Conservation (phyloP, 352 stramenopile species). For the Peronospora belbahrii region DNA sequence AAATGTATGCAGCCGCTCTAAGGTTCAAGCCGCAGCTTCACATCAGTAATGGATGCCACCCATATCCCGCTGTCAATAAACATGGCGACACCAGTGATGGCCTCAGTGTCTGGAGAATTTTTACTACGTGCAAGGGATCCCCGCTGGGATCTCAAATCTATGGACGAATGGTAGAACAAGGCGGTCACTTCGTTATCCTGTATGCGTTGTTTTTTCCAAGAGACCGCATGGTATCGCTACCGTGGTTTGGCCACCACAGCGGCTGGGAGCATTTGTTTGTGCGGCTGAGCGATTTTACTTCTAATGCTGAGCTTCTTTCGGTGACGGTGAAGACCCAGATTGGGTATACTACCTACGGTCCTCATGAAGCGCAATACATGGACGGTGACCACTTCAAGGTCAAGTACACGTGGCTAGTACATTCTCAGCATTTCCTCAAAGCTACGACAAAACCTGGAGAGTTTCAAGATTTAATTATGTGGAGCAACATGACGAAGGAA, state of each 20-base stretch:
- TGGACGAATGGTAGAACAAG: not conserved
- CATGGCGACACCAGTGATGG: not conserved
- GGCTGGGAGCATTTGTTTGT: too few relatives aligned
- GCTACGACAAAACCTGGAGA: conserved; percentile 3
- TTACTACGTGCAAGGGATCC: not conserved
- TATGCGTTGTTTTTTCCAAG: conserved; percentile 6
- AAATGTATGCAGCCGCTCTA: too few relatives aligned
- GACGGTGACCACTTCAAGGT: conserved; percentile 1
- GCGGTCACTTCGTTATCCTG: not conserved
- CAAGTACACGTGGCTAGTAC: conserved; percentile 3
- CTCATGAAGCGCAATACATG: not conserved
- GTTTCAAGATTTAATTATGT: conserved; percentile 14
- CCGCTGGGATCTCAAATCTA: not conserved
- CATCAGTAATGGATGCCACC: not conserved
- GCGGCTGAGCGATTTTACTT: not conserved
- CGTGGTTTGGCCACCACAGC: too few relatives aligned
- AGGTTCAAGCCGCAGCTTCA: not conserved
- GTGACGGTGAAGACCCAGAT: not conserved
- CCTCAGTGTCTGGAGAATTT: not conserved
- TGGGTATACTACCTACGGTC: not conserved
- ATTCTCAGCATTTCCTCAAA: conserved; percentile 7
- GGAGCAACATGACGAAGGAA: conserved; percentile 6
- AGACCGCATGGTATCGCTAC: too few relatives aligned
- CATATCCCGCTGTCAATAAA: not conserved
- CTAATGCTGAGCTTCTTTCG: not conserved